Base-by-base conservation (phyloP, 768 basidiomycete species). In the Podaxis sp. region DNA sequence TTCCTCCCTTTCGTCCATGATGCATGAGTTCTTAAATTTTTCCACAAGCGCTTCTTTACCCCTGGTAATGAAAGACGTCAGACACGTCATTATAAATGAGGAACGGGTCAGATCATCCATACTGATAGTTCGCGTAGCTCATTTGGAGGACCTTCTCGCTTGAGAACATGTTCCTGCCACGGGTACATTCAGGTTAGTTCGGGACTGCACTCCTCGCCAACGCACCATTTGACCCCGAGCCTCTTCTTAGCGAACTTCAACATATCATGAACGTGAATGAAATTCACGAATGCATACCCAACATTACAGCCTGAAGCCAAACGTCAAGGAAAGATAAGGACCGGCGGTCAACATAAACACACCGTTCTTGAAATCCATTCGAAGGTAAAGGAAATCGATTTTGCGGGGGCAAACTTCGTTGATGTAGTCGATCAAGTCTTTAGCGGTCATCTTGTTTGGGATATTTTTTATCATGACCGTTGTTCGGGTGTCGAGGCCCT, bases 91-190 rank as follows among this genome's bases (percentile, higher is more conserved):
- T 36, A 54, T 29, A 25, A 13, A 29, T 9, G n/a, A 46, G 40
- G 19, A 17, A 59, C 17, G 27, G 53, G 17, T 19, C 12, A 33
- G 4, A 33, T 46, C 3, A 46, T n/a, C n/a, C 91, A 57, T 65
- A 93, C 93, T 95, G 93, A 69, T 92, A 94, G 67, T 93, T 94
- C 2, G 94, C 94, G 70, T 94, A 96, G 66, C 89, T 90, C 89
- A 94, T 93, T 68, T 94, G 90, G 57, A 94, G 75, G 8, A 94
- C 87, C 70, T 96, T 96, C 74, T 95, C 91, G 64, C 91, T 93
- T 8, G 90, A 90, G 71, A 92, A 94, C 87, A 93, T 87, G 70
- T 96, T 94, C 92, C 91, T 93, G 71, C 15, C 46, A 24, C 19
- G 56, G 64, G 24, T 46, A 58, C 57, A 36, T 58, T 40, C 17